These are phyloP conservation scores for Vararia minispora DNA, from an alignment of 768 basidiomycete species.

Conservation along the genomic window DNA sequence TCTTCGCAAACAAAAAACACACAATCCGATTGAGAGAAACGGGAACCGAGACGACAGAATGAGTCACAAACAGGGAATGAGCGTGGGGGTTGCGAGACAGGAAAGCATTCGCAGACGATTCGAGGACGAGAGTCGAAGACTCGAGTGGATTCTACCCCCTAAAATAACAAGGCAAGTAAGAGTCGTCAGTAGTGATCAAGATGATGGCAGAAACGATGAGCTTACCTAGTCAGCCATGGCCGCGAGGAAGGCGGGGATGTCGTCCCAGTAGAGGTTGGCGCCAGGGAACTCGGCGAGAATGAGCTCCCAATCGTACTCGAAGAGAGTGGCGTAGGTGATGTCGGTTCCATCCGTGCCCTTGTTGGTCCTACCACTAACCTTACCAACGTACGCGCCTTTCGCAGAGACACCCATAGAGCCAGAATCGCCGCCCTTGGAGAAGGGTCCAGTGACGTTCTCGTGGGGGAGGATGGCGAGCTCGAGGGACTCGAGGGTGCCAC, in stretches of 20 bases:
- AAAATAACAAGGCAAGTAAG: too few relatives aligned
- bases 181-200: too few relatives aligned
- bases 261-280: background rate
- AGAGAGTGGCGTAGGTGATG: slow-evolving; percentile 16
- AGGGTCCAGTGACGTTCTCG: slow-evolving; percentile 12
- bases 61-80: background rate
- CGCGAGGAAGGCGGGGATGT: background rate
- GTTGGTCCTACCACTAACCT: slow-evolving; percentile 14
- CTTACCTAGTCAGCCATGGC: background rate
- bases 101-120: background rate
- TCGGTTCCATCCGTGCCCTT: slow-evolving; percentile 12
- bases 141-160: too few relatives aligned
- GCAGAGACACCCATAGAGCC: slow-evolving; percentile 13
- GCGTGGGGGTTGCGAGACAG: slow-evolving; percentile 1
- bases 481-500: slow-evolving; percentile 12
- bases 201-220: background rate
- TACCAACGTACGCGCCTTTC: slow-evolving; percentile 9
- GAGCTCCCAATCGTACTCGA: slow-evolving; percentile 14
- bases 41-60: background rate
- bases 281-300: background rate
- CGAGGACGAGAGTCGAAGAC: too few relatives aligned
- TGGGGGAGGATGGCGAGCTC: slow-evolving; percentile 12
- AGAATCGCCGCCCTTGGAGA: slow-evolving; percentile 17
- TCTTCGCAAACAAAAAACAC: background rate
- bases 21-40: background rate